Evolutionary conservation across 805 yeast species (phyloP).

Genomic region (Candida montana): DNA sequence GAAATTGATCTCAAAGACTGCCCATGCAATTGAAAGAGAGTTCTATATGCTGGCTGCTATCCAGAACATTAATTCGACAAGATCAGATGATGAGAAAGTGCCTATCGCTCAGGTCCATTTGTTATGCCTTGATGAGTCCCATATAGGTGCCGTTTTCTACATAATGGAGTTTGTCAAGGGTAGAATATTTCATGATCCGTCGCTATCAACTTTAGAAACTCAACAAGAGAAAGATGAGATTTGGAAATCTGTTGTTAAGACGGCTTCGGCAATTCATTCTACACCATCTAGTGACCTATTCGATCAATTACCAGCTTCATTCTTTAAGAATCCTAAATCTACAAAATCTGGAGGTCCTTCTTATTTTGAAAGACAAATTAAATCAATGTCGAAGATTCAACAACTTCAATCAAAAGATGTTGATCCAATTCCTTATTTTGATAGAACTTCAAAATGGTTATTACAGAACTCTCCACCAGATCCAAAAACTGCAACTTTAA

Average conservation of each 20-base stretch:
- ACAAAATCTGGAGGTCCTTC: slow-evolving; percentile 23
- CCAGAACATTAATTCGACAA: slow-evolving; percentile 20
- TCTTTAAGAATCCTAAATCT: slow-evolving; percentile 28
- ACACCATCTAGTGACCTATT: slow-evolving; percentile 40
- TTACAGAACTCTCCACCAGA: slow-evolving; percentile 41
- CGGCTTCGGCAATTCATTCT: slow-evolving; percentile 45
- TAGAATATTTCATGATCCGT: slow-evolving; percentile 49
- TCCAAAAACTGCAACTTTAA: slow-evolving; percentile 38
- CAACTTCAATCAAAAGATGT: slow-evolving; percentile 33
- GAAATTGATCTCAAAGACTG: slow-evolving; percentile 46
- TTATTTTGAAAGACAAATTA: slow-evolving; percentile 51
- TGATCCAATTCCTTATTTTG: slow-evolving; percentile 44
- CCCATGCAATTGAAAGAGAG: slow-evolving; percentile 61
- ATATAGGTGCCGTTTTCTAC: slow-evolving; percentile 52
- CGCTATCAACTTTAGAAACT: slow-evolving; percentile 32
- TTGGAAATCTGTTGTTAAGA: slow-evolving; percentile 46
- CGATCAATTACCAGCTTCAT: slow-evolving; percentile 37
- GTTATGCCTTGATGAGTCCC: slow-evolving; percentile 51
- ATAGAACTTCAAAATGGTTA: slow-evolving; percentile 37
- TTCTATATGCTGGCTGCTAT: slow-evolving; percentile 43
- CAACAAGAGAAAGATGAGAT: slow-evolving; percentile 25
- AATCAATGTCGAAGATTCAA: slow-evolving; percentile 40
- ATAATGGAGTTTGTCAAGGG: slow-evolving; percentile 58
- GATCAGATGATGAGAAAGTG: slow-evolving; percentile 26
- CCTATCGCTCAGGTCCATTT: slow-evolving; percentile 51